phyloP scores from a whole-genome alignment of 768 basidiomycete genomes.

The Boletellus ananiceps region DNA sequence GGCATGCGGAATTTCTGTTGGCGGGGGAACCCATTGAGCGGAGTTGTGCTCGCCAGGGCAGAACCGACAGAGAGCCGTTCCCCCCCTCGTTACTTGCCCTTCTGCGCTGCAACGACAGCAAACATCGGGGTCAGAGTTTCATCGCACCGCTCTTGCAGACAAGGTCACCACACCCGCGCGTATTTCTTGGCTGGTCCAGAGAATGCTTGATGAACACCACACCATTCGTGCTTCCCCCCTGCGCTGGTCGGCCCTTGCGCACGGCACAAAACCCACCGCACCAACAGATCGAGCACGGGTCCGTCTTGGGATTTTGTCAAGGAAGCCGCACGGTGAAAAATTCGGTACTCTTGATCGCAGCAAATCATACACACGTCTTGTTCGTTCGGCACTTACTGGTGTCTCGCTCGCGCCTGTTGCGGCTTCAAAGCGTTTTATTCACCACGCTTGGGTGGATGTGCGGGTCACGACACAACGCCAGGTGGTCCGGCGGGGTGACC shows the following conservation, averaged over 20 bases:
- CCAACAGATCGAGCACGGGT: not conserved
- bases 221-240: not conserved
- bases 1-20: constrained; percentile 12
- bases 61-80: too few species aligned
- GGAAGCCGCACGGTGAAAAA: constrained; percentile 26
- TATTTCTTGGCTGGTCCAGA: not conserved
- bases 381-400: constrained; percentile 23
- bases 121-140: not conserved
- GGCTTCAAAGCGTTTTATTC: constrained; percentile 10
- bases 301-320: constrained; percentile 11
- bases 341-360: constrained; percentile 18
- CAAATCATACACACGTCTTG: constrained; percentile 18
- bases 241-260: not conserved
- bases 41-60: not conserved
- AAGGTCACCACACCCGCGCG: not conserved
- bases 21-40: not conserved
- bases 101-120: too few species aligned
- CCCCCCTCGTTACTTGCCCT: too few species aligned
- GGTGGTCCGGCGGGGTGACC: not conserved
- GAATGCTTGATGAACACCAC: constrained; percentile 8
- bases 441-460: constrained; percentile 6
- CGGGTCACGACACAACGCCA: constrained; percentile 4
- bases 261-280: constrained; percentile 4
- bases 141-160: constrained; percentile 11
- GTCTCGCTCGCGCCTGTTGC: constrained; percentile 13